phyloP scores from a whole-genome alignment of 306 rosid genomes.

The Cucurbita maxima region DNA sequence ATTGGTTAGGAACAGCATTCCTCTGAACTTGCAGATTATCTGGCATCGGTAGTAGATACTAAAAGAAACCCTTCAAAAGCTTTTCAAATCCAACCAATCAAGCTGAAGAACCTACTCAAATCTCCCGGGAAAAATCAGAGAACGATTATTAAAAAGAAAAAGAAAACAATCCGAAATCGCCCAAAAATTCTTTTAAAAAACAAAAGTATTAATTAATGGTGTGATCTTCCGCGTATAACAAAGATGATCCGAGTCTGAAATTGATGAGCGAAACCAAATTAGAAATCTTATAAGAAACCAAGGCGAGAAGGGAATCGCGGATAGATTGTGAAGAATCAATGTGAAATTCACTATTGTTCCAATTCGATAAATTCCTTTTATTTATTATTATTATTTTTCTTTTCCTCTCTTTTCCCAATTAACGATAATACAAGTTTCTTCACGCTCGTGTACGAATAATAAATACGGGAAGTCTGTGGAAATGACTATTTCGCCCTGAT shows the following conservation, averaged over 20 bases:
- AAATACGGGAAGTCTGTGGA: not conserved
- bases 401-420: slow-evolving; percentile 2
- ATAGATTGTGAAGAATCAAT: slow-evolving; percentile 15
- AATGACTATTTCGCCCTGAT: slow-evolving; percentile 39
- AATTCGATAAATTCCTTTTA: slow-evolving; percentile 18
- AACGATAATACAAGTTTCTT: slow-evolving; percentile 24
- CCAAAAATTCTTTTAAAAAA: not conserved
- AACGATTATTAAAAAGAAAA: not conserved
- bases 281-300: slow-evolving; percentile 1
- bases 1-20: slow-evolving; percentile 56
- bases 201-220: not conserved
- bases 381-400: not conserved
- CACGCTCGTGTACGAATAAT: slow-evolving; percentile 66
- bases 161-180: slow-evolving; percentile 6
- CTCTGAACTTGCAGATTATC: slow-evolving; percentile 56
- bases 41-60: slow-evolving; percentile 57
- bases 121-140: slow-evolving; percentile 10
- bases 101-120: slow-evolving; percentile 26
- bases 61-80: slow-evolving; percentile 4
- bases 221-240: not conserved
- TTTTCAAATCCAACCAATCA: slow-evolving; percentile 29
- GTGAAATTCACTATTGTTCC: slow-evolving; percentile 10
- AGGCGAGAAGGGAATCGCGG: slow-evolving; percentile 14
- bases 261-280: not conserved
- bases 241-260: slow-evolving; percentile 8